These are phyloP conservation scores for Malassezia psittaci DNA, from an alignment of 1,284 basidiomycete species.

Conservation along the genomic window DNA sequence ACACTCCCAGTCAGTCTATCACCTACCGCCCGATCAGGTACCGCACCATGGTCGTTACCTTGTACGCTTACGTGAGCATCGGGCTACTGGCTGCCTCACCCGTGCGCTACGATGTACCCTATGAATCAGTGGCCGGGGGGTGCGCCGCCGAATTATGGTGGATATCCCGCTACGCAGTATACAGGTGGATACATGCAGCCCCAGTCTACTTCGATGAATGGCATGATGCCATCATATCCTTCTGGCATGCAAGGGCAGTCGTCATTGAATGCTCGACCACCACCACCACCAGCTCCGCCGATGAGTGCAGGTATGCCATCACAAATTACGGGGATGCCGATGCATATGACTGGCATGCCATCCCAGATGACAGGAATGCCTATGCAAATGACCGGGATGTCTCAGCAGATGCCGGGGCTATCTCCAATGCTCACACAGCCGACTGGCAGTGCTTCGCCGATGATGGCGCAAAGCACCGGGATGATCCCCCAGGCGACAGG, in stretches of 20 bases:
- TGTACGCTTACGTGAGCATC: constrained; percentile 6
- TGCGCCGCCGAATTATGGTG: constrained; percentile 17
- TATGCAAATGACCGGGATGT: constrained; percentile 1
- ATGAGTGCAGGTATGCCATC: constrained; percentile 17
- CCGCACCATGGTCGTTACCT: constrained; percentile 13
- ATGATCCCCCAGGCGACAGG: constrained; percentile 46
- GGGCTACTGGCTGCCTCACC: background rate
- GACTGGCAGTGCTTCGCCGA: constrained; percentile 6
- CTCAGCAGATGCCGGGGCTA: constrained; percentile 26
- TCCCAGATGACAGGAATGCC: constrained; percentile 27
- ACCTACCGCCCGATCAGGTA: constrained; percentile 23
- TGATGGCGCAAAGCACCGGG: constrained; percentile 22
- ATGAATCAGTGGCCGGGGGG: constrained; percentile 36
- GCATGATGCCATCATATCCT: constrained; percentile 20
- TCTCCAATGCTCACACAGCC: constrained; percentile 2
- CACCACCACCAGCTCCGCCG: constrained; percentile 15
- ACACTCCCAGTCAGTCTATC: constrained; percentile 7
- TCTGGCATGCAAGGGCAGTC: constrained; percentile 20
- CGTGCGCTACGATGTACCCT: constrained; percentile 26
- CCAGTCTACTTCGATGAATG: constrained; percentile 31
- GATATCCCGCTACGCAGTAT: constrained; percentile 30
- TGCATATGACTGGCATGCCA: constrained; percentile 4
- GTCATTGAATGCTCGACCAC: constrained; percentile 9
- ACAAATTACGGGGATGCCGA: constrained; percentile 10
- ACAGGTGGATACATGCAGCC: constrained; percentile 30